Percentiles rank a stretch among this genome's conserved stretches.
phyloP scores from a whole-genome alignment of 2,329 filamentous ascomycete species.

The Zelopaecilomyces penicillatus region DNA sequence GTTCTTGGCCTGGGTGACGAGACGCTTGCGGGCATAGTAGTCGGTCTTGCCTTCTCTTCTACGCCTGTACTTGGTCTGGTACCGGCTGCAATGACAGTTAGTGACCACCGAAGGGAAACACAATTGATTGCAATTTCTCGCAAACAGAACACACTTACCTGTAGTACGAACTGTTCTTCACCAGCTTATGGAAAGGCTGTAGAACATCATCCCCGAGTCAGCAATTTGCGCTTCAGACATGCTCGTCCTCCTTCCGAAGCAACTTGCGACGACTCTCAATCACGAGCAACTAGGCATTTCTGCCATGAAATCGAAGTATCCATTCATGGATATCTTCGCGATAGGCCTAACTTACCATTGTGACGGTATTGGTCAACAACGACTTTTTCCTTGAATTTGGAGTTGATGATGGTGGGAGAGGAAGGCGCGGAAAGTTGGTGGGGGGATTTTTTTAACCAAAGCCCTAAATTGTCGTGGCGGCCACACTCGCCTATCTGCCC shows the following conservation, averaged over 20 bases:
- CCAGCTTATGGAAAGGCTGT: constrained; percentile 84
- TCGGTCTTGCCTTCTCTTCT: constrained; percentile 96
- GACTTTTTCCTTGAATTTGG: constrained; percentile 28
- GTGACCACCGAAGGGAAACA: constrained; percentile 4
- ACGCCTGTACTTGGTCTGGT: constrained; percentile 99
- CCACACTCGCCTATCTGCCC: constrained; percentile 15
- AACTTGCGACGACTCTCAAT: constrained; percentile 85
- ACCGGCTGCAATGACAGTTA: constrained; percentile 58
- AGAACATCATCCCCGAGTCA: constrained; percentile 67
- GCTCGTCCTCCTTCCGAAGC: constrained; percentile 70
- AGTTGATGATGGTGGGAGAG: constrained; percentile 16
- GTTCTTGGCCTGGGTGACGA: constrained; percentile 99
- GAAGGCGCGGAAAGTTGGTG: constrained; percentile 30
- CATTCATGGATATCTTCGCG: constrained; percentile 12
- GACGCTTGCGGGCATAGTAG: constrained; percentile 99
- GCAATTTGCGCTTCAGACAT: constrained; percentile 99
- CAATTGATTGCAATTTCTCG: neutral
- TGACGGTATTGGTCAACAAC: constrained; percentile 48
- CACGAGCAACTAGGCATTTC: constrained; percentile 38
- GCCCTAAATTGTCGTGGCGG: constrained; percentile 27
- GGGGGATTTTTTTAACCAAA: constrained; percentile 27
- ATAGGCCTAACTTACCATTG: constrained; percentile 58
- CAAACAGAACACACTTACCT: constrained; percentile 55
- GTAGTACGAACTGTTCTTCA: constrained; percentile 99
- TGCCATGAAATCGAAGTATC: constrained; percentile 22